These are phyloP conservation scores for Cercophora newfieldiana DNA, from an alignment of 495 filamentous ascomycete genomes.

Conservation along the genomic window DNA sequence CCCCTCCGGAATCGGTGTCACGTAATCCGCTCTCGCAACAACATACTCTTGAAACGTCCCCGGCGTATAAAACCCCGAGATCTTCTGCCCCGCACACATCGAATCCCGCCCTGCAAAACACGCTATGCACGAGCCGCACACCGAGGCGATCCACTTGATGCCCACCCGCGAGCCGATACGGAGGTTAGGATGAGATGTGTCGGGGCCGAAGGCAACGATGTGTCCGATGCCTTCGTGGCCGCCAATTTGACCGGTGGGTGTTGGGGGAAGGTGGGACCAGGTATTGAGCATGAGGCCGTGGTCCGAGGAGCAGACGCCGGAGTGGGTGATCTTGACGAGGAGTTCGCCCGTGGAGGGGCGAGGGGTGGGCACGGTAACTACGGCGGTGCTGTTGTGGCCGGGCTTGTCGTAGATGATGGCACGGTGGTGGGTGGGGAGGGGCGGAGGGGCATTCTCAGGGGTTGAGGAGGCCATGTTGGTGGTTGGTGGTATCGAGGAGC, in stretches of 20 bases:
- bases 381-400: slow-evolving; percentile 65
- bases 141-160: slow-evolving; percentile 55
- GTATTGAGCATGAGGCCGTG: slow-evolving; percentile 59
- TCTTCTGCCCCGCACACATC: slow-evolving; percentile 46
- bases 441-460: no score
- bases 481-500: no score
- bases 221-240: slow-evolving; percentile 64
- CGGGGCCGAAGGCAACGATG: slow-evolving; percentile 61
- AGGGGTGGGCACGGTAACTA: slow-evolving; percentile 66
- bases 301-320: slow-evolving; percentile 58
- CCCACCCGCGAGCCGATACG: slow-evolving; percentile 69
- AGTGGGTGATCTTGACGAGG: slow-evolving; percentile 58
- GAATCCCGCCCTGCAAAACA: slow-evolving; percentile 61
- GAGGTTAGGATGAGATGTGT: slow-evolving; percentile 49
- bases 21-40: slow-evolving; percentile 63
- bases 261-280: slow-evolving; percentile 63
- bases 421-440: slow-evolving; percentile 51
- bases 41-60: slow-evolving; percentile 76
- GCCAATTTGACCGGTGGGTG: slow-evolving; percentile 63
- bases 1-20: slow-evolving; percentile 67
- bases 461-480: not conserved
- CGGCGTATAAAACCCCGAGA: slow-evolving; percentile 53
- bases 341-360: slow-evolving; percentile 65
- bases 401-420: slow-evolving; percentile 69
- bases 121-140: slow-evolving; percentile 42